Evolutionary conservation across 495 filamentous ascomycete genomes (phyloP).

Genomic region (Aspergillus sclerotiicarbonarius): DNA sequence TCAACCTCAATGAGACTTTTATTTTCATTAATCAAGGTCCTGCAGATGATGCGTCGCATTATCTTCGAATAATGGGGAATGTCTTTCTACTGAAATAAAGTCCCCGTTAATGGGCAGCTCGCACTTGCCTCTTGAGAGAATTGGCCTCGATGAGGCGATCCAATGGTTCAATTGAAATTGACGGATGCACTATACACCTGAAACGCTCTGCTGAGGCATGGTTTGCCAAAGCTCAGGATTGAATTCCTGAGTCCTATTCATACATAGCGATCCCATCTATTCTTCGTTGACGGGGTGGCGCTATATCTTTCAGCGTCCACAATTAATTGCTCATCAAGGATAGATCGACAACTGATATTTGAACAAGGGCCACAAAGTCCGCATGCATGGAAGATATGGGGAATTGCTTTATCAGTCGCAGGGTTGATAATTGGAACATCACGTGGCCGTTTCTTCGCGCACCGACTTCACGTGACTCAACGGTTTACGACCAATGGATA

Average conservation of each 20-base stretch:
- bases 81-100: slow-evolving; percentile 69
- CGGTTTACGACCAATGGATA: too few species aligned
- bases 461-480: too few species aligned
- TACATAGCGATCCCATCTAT: too few species aligned
- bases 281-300: neutral
- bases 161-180: slow-evolving; percentile 40
- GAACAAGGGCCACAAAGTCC: neutral
- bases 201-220: slow-evolving; percentile 13
- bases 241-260: neutral
- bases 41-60: slow-evolving; percentile 62
- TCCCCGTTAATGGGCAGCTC: slow-evolving; percentile 57
- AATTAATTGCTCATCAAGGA: slow-evolving; percentile 51
- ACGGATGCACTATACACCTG: slow-evolving; percentile 34
- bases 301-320: neutral
- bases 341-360: slow-evolving; percentile 50
- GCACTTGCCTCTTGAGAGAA: slow-evolving; percentile 54
- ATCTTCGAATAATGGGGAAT: slow-evolving; percentile 59
- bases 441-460: too few species aligned
- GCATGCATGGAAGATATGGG: too few species aligned
- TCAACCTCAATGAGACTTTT: slow-evolving; percentile 44
- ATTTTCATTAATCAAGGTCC: slow-evolving; percentile 58
- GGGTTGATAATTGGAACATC: too few species aligned
- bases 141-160: slow-evolving; percentile 27
- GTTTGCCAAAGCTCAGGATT: neutral
- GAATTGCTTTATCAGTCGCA: too few species aligned